These are phyloP conservation scores for Cyclocybe cylindracea DNA, from an alignment of 768 basidiomycete species.

Conservation along the genomic window DNA sequence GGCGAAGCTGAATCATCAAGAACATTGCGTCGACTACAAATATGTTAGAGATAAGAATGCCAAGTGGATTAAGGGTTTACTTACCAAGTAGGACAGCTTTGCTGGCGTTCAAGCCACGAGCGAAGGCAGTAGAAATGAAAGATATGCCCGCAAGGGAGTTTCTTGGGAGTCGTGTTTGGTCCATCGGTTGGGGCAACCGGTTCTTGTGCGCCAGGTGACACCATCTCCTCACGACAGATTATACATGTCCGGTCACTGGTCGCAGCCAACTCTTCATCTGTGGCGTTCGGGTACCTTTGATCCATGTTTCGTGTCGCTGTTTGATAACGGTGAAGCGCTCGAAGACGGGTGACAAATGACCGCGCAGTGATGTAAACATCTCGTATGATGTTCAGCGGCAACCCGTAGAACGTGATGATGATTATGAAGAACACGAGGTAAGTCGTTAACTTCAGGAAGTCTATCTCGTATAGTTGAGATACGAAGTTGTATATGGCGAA, in stretches of 20 bases:
- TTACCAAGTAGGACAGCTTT: conserved; percentile 98
- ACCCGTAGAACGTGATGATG: conserved; percentile 91
- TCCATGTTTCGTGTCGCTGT: conserved; percentile 97
- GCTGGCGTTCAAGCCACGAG: conserved; percentile 97
- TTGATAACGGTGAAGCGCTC: conserved; percentile 89
- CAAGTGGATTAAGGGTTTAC: conserved; percentile 23
- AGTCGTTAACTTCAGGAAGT: conserved; percentile 90
- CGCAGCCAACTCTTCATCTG: conserved; percentile 75
- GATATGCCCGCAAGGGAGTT: conserved; percentile 93
- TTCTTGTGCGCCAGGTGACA: conserved; percentile 35
- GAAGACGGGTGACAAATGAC: conserved; percentile 85
- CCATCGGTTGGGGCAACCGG: conserved; percentile 50
- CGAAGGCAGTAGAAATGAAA: conserved; percentile 98
- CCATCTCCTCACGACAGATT: conserved; percentile 97
- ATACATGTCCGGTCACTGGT: conserved; percentile 95
- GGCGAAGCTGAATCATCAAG: conserved; percentile 51
- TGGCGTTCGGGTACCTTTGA: conserved; percentile 90
- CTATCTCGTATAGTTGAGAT: conserved; percentile 40
- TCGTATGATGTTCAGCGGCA: conserved; percentile 95
- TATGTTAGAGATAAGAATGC: conserved; percentile 10
- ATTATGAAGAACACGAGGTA: conserved; percentile 94
- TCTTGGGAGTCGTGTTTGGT: conserved; percentile 95
- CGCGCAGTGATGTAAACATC: conserved; percentile 96
- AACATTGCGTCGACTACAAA: conserved; percentile 73
- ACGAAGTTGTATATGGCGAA: conserved; percentile 1